Evolutionary conservation across 1,284 basidiomycete genomes (phyloP).

Genomic region (Ustilago shanxiensis): DNA sequence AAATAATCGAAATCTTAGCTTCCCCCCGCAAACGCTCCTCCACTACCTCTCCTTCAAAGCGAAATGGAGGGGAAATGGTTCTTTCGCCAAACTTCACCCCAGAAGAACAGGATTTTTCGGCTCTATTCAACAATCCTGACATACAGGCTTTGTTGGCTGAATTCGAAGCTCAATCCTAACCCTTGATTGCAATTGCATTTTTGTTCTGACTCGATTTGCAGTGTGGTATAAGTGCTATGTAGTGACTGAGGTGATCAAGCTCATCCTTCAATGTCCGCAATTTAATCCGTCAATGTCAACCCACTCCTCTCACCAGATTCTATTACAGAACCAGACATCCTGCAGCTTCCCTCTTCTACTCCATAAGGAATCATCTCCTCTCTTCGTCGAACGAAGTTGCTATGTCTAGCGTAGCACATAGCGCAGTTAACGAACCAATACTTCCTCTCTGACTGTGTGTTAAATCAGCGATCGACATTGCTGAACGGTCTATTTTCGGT

Average conservation of each 20-base stretch:
- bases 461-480: not conserved
- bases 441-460: conserved; percentile 8
- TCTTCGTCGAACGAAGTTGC: no score
- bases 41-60: no score
- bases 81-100: not conserved
- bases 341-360: not conserved
- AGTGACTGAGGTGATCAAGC: no score
- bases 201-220: no score
- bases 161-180: conserved; percentile 18
- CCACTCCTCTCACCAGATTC: no score
- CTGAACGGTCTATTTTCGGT: conserved; percentile 22
- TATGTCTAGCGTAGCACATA: conserved; percentile 15
- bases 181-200: not conserved
- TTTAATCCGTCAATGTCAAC: no score
- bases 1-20: conserved; percentile 42
- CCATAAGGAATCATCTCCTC: conserved; percentile 25
- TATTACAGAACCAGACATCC: not conserved
- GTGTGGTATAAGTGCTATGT: no score
- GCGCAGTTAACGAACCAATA: conserved; percentile 16
- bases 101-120: conserved; percentile 25
- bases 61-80: no score
- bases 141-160: conserved; percentile 48
- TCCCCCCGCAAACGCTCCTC: conserved; percentile 8
- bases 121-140: conserved; percentile 45
- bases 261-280: no score